phyloP scores from a whole-genome alignment of 805 yeast species.

The Saccharomyces paradoxus region DNA sequence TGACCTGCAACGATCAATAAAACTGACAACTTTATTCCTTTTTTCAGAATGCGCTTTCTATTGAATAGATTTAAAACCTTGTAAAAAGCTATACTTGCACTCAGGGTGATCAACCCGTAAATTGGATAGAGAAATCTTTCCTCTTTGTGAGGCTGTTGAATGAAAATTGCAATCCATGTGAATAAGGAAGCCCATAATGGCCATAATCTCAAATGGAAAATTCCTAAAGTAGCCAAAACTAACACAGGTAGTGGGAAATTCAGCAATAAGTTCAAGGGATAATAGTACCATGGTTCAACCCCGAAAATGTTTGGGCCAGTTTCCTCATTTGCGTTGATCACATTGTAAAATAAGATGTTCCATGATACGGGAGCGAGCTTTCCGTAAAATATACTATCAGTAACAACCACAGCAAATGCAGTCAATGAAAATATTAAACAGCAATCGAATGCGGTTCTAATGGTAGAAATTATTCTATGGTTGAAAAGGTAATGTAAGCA shows the following conservation, averaged over 20 bases:
- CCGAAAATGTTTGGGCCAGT: constrained; percentile 92
- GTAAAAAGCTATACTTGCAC: constrained; percentile 47
- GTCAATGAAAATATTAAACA: constrained; percentile 14
- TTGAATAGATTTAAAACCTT: constrained; percentile 11
- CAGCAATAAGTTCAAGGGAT: constrained; percentile 55
- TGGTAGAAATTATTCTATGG: constrained; percentile 19
- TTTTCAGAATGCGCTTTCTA: constrained; percentile 3
- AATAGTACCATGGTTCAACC: constrained; percentile 68
- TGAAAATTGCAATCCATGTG: constrained; percentile 62
- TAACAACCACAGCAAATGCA: constrained; percentile 16
- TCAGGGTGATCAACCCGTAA: constrained; percentile 58
- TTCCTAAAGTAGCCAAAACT: constrained; percentile 25
- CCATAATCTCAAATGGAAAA: constrained; percentile 21
- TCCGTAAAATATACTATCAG: constrained; percentile 59
- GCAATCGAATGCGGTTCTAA: constrained; percentile 25
- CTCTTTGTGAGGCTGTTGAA: constrained; percentile 81
- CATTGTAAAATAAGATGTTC: constrained; percentile 79
- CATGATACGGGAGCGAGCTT: constrained; percentile 61
- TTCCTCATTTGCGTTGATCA: constrained; percentile 49
- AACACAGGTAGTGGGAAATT: constrained; percentile 53
- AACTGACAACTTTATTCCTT: constrained; percentile 11
- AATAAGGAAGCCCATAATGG: constrained; percentile 42
- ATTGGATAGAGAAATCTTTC: constrained; percentile 85
- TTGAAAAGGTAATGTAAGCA: constrained; percentile 33
- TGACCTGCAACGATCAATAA: constrained; percentile 13